Evolutionary conservation across 345 rosid genomes (phyloP), one percentile per base, ranked within the genome.

Genomic region (Dimocarpus longan): DNA sequence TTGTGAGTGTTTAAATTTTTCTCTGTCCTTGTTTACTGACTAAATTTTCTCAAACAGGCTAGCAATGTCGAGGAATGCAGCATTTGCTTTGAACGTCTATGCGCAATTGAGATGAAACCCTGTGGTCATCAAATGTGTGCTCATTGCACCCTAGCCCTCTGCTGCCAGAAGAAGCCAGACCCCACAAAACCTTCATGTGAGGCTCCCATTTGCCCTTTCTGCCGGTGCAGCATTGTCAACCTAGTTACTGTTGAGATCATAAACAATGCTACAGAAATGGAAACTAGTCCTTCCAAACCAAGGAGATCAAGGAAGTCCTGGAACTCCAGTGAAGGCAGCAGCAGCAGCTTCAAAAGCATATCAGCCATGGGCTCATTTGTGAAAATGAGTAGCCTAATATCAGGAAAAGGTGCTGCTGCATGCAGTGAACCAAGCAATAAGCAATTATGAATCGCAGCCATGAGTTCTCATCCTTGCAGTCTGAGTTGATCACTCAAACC

Each of bases 341-440:
- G 90, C 80, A 85, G 90, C 81, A 32, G 37, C 37, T 87, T 89
- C 80, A 89, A 85, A 77, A 79, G 90, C 6, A 68, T 89, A 72
- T 85, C 92, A 8, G 85, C 88, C 71, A 78, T 87, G 75, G 66
- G 87, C 70, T 77, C 91, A 60, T 85, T 85, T 39, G 87, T 85
- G 22, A 87, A 81, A 76, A 84, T 82, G 76, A 83, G 85, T 18
- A 79, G 84, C 76, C 79, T 80, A 3, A 82, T 81, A 48, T 80
- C 86, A 3, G 92, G 89, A 78, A 85, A 86, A 77, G 72, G 78
- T 15, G 82, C 87, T 16, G 85, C 82, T 13, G 92, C 85, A 63
- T 85, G 80, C 75, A 85, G 77, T 52, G 85, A 76, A 60, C 37
- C 37, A 1, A 32, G 85, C 82, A 79, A 84, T 79, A 89, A 89